These are phyloP conservation scores for Aulographum hederae DNA, from an alignment of 2,329 filamentous ascomycete species.

Conservation along the genomic window DNA sequence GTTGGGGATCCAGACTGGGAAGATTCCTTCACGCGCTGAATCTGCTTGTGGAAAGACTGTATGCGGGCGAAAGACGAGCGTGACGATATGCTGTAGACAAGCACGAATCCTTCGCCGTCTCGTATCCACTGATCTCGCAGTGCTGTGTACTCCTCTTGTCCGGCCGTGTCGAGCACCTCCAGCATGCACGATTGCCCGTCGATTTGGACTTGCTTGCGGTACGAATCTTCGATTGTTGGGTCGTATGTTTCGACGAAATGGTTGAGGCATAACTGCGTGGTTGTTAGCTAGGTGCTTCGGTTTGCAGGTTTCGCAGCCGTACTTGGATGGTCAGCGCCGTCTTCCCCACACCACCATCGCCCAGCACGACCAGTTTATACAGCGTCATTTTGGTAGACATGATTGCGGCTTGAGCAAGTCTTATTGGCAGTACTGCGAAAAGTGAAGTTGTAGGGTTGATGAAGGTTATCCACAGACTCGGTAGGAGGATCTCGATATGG, in stretches of 20 bases:
- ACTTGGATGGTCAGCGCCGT: constrained; percentile 80
- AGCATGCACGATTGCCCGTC: constrained; percentile 93
- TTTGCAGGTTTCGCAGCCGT: constrained; percentile 29
- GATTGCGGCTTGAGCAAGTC: constrained; percentile 15
- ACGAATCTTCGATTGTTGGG: constrained; percentile 50
- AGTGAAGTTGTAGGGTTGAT: no score
- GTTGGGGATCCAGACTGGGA: constrained; percentile 52
- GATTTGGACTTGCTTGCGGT: constrained; percentile 60
- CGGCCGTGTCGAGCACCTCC: constrained; percentile 90
- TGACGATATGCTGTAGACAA: constrained; percentile 97
- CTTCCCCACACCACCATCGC: constrained; percentile 87
- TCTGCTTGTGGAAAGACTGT: constrained; percentile 90
- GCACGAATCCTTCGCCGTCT: constrained; percentile 89
- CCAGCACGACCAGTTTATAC: constrained; percentile 90
- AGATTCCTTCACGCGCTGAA: constrained; percentile 92
- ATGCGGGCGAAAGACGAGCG: constrained; percentile 90
- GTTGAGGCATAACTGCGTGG: constrained; percentile 66
- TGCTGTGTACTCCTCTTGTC: constrained; percentile 96
- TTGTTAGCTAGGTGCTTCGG: constrained; percentile 4
- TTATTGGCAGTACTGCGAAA: no score
- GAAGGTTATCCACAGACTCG: no score
- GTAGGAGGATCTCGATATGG: no score
- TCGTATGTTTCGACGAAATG: constrained; percentile 92
- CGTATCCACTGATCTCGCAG: constrained; percentile 96
- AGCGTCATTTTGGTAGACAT: constrained; percentile 92